These are phyloP conservation scores for Nyssa sinensis DNA, from an alignment of 148 eudicot genomes.

Conservation along the genomic window DNA sequence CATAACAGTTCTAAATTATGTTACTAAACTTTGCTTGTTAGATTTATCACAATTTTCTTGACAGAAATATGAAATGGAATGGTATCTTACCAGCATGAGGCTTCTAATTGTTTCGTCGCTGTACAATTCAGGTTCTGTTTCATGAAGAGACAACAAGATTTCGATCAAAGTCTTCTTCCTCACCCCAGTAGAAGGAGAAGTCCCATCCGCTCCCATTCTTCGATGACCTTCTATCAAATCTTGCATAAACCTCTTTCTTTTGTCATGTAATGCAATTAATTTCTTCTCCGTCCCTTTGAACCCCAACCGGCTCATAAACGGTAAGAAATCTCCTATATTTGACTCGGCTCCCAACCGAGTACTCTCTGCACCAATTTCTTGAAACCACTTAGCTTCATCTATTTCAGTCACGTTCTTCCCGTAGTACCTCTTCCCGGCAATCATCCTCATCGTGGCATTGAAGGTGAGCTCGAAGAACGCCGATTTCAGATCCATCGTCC, in stretches of 20 bases:
- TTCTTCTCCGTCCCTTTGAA: slow-evolving; percentile 5
- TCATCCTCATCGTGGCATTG: slow-evolving; percentile 14
- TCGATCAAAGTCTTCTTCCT: slow-evolving; percentile 28
- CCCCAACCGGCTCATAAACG: slow-evolving; percentile 9
- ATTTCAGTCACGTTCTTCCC: neutral
- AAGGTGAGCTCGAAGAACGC: slow-evolving; percentile 1
- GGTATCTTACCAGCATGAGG: slow-evolving; percentile 32
- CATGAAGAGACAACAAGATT: slow-evolving; percentile 22
- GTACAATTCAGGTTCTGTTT: slow-evolving; percentile 33
- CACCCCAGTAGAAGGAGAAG: too few relatives aligned
- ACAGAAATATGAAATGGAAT: too few relatives aligned
- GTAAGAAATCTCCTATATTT: slow-evolving; percentile 11
- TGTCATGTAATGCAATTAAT: neutral
- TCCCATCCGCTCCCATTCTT: neutral
- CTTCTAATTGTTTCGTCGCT: slow-evolving; percentile 25
- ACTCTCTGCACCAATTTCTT: neutral
- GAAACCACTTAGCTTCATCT: neutral
- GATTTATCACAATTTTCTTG: too few relatives aligned
- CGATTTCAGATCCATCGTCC: neutral
- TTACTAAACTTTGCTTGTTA: too few relatives aligned
- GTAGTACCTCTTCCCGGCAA: slow-evolving; percentile 14
- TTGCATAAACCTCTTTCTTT: slow-evolving; percentile 4
- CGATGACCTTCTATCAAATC: neutral
- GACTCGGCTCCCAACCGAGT: neutral
- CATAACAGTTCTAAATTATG: too few relatives aligned